A percentile compares a stretch with the other conserved stretches of the same genome.
These are phyloP conservation scores for Wallacemonas sp. DNA, from an alignment of 208 protist genomes.

Conservation along the genomic window DNA sequence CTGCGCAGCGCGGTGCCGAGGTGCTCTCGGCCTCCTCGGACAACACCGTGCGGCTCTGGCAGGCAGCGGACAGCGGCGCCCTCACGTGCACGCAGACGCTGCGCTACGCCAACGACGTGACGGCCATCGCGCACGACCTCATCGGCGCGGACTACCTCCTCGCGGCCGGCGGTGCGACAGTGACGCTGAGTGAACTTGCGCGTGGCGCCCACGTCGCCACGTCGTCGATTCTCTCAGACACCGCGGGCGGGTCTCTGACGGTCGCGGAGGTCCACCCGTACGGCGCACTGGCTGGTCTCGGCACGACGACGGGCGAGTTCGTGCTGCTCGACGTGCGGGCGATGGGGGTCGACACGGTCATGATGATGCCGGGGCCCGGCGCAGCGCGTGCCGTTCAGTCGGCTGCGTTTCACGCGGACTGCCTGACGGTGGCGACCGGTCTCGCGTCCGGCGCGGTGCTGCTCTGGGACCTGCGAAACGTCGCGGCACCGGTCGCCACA, in stretches of 20 bases:
- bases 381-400: slow-evolving; percentile 27
- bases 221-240: slow-evolving; percentile 21
- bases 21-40: slow-evolving; percentile 97
- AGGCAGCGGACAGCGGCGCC: slow-evolving; percentile 17
- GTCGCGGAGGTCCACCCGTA: slow-evolving; percentile 70
- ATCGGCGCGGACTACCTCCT: slow-evolving; percentile 38
- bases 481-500: slow-evolving; percentile 57
- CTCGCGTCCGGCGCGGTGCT: slow-evolving; percentile 66
- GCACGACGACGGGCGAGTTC: slow-evolving; percentile 49
- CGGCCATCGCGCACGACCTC: slow-evolving; percentile 32
- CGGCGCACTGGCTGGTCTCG: slow-evolving; percentile 55
- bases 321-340: slow-evolving; percentile 91
- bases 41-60: slow-evolving; percentile 98
- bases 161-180: slow-evolving; percentile 23
- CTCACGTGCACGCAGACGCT: slow-evolving; percentile 45
- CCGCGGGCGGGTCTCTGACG: slow-evolving; percentile 18
- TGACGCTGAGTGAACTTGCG: slow-evolving; percentile 43
- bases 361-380: slow-evolving; percentile 42
- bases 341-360: slow-evolving; percentile 72
- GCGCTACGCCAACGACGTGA: slow-evolving; percentile 42
- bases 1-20: slow-evolving; percentile 24
- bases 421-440: slow-evolving; percentile 90
- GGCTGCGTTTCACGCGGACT: slow-evolving; percentile 94
- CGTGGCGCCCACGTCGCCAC: slow-evolving; percentile 33
- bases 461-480: slow-evolving; percentile 97